These are phyloP conservation scores for Aspergillus bombycis DNA, from an alignment of 2,329 filamentous ascomycete genomes.

Conservation along the genomic window DNA sequence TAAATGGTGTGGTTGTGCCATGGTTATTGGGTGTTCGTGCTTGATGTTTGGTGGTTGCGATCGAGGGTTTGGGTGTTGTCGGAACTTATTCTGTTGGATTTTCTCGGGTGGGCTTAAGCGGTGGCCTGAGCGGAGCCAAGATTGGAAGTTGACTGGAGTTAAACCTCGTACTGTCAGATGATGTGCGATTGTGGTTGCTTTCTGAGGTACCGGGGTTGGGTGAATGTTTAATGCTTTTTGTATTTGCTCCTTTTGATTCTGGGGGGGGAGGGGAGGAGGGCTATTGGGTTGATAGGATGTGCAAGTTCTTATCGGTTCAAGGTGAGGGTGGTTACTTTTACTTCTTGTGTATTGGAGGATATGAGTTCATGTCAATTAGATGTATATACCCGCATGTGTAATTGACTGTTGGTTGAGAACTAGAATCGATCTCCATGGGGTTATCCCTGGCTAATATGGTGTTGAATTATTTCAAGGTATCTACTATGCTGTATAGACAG, in stretches of 20 bases:
- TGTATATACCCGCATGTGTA: background rate
- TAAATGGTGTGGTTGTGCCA: background rate
- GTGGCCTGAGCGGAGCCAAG: conserved; percentile 24
- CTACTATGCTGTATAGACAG: background rate
- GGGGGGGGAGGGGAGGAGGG: background rate
- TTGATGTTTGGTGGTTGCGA: background rate
- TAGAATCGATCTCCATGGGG: background rate
- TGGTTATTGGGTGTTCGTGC: background rate
- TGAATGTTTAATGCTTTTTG: background rate
- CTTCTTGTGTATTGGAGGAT: background rate
- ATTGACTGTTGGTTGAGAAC: background rate
- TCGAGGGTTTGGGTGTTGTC: background rate
- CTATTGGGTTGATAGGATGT: background rate
- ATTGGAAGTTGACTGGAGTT: background rate
- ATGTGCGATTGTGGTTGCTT: background rate
- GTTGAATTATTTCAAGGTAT: background rate
- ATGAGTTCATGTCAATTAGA: background rate
- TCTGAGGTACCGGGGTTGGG: background rate
- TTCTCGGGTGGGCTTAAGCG: conserved; percentile 17
- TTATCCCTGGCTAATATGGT: background rate
- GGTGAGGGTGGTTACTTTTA: too few relatives aligned
- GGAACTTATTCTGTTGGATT: background rate
- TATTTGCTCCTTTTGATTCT: background rate
- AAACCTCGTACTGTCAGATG: background rate
- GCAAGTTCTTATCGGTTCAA: background rate